phyloP scores from a whole-genome alignment of 1,284 basidiomycete species.

The Phellopilus nigrolimitatus region DNA sequence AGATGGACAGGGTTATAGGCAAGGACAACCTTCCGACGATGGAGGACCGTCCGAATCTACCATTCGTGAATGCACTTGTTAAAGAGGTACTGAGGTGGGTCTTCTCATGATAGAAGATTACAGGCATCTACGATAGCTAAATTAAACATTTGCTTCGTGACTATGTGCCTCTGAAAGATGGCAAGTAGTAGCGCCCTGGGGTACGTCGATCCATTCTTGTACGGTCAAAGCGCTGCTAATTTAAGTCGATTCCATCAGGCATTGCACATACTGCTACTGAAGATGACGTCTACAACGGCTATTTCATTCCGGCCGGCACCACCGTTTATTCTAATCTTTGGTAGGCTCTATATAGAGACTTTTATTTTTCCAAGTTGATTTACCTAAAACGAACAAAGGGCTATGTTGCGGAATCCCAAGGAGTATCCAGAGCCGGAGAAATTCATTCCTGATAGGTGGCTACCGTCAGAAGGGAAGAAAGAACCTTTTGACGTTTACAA shows the following conservation, averaged over 20 bases:
- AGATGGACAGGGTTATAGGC: conserved; percentile 11
- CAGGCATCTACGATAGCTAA: neutral
- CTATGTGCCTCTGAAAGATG: no score
- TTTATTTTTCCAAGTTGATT: neutral
- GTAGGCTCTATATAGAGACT: conserved; percentile 1
- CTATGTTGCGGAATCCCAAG: conserved; percentile 24
- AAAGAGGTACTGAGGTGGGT: conserved; percentile 1
- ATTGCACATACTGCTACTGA: conserved; percentile 14
- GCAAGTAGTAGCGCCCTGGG: neutral
- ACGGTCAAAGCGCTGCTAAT: neutral
- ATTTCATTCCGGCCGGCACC: conserved; percentile 22
- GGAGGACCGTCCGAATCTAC: conserved; percentile 6
- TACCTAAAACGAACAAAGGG: conserved; percentile 21
- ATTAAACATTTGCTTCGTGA: neutral
- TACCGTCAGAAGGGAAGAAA: neutral
- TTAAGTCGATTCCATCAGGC: neutral
- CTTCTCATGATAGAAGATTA: no score
- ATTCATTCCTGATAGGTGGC: conserved; percentile 27
- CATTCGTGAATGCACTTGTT: conserved; percentile 2
- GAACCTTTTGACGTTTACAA: conserved; percentile 1
- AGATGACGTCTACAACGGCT: conserved; percentile 22
- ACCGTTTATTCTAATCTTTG: conserved; percentile 23
- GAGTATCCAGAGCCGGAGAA: conserved; percentile 25
- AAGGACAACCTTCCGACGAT: conserved; percentile 5
- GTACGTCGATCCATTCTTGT: neutral